These are phyloP conservation scores for Ustilago tritici DNA, from an alignment of 1,284 basidiomycete genomes.

Conservation along the genomic window DNA sequence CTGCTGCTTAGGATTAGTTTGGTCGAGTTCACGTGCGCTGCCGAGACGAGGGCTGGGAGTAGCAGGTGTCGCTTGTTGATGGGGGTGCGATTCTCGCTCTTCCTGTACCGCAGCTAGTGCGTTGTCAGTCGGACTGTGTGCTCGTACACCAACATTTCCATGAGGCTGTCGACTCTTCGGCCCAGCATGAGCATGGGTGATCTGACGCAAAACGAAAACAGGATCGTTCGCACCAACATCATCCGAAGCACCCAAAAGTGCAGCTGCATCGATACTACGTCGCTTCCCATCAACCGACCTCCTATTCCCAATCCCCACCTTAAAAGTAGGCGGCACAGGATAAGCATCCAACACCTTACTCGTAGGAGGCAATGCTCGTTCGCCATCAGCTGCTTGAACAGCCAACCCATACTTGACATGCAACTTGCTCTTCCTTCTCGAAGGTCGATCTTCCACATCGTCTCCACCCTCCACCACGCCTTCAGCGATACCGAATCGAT, in stretches of 20 bases:
- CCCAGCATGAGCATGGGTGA: conserved; percentile 31
- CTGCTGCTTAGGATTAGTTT: conserved; percentile 11
- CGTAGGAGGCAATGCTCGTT: conserved; percentile 49
- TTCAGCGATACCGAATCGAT: conserved; percentile 90
- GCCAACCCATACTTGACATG: conserved; percentile 84
- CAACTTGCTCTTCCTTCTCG: conserved; percentile 80
- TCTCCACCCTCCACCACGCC: conserved; percentile 98
- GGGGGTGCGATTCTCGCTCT: conserved; percentile 52
- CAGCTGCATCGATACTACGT: conserved; percentile 85
- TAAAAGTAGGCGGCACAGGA: conserved; percentile 73
- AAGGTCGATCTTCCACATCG: conserved; percentile 90
- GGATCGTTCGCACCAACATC: conserved; percentile 87
- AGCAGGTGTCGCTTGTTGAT: neutral
- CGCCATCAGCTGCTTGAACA: conserved; percentile 45
- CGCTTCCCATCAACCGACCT: conserved; percentile 80
- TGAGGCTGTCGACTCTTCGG: conserved; percentile 19
- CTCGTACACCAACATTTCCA: conserved; percentile 24
- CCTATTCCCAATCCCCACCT: conserved; percentile 79
- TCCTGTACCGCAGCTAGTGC: conserved; percentile 71
- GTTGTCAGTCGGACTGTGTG: conserved; percentile 52
- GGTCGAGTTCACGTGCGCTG: conserved; percentile 9
- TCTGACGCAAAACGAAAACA: conserved; percentile 78
- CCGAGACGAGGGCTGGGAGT: conserved; percentile 27
- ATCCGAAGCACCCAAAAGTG: conserved; percentile 74
- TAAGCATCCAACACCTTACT: conserved; percentile 79